A percentile compares a stretch with the other conserved stretches of the same genome.
These are phyloP conservation scores for Eimeria brunetti DNA, from an alignment of 169 alveolate genomes.

Conservation along the genomic window DNA sequence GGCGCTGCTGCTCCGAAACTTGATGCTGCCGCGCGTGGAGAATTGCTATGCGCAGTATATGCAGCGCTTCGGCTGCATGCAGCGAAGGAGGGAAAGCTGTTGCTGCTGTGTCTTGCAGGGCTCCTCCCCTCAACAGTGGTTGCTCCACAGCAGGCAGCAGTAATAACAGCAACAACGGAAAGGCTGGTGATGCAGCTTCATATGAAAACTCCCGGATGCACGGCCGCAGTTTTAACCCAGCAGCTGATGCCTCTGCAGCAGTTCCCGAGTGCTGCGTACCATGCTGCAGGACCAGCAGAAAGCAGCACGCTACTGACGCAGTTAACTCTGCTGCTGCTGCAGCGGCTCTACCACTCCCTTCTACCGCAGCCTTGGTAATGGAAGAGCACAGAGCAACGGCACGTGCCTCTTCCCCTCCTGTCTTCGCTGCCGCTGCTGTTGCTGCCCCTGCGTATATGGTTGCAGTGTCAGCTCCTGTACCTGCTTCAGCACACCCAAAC, in stretches of 20 bases:
- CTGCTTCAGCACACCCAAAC: background rate
- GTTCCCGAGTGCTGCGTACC: background rate
- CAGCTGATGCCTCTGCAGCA: background rate
- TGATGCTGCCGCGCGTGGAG: slow-evolving; percentile 6
- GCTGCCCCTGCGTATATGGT: background rate
- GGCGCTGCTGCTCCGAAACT: slow-evolving; percentile 2
- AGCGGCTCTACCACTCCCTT: slow-evolving; percentile 42
- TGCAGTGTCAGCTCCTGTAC: background rate
- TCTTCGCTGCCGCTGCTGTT: background rate
- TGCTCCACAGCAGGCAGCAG: slow-evolving; percentile 43
- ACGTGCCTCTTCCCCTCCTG: background rate
- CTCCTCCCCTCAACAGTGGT: background rate
- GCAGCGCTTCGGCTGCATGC: slow-evolving; percentile 56
- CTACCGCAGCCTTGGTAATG: slow-evolving; percentile 31
- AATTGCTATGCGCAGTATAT: slow-evolving; percentile 39
- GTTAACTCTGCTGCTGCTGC: slow-evolving; percentile 57
- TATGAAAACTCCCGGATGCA: slow-evolving; percentile 17
- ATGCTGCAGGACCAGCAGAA: slow-evolving; percentile 51
- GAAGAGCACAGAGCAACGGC: slow-evolving; percentile 8
- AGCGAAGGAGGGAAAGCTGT: slow-evolving; percentile 26
- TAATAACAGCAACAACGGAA: slow-evolving; percentile 9
- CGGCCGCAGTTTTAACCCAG: background rate
- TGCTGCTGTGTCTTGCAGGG: slow-evolving; percentile 45
- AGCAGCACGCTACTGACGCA: slow-evolving; percentile 28
- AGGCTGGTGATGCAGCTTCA: slow-evolving; percentile 41